Percentiles rank a stretch among this genome's conserved stretches.
phyloP scores from a whole-genome alignment of 1,284 basidiomycete genomes.

The Cryptococcus sp. region DNA sequence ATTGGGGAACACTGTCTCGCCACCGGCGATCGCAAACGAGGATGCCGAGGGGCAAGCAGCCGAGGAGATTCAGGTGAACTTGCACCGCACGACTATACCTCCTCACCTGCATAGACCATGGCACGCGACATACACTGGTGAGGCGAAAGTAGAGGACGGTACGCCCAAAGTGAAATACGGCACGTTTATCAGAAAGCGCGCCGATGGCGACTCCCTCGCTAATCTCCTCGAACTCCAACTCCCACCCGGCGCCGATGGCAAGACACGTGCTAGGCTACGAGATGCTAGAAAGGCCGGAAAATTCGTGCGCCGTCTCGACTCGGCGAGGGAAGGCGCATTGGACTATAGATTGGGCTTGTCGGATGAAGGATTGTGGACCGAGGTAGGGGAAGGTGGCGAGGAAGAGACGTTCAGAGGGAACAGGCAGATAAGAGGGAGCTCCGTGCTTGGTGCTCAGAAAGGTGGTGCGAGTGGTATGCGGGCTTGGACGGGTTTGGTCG shows the following conservation, averaged over 20 bases:
- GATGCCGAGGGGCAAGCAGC: neutral
- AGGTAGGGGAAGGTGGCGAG: constrained; percentile 61
- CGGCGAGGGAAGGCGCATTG: constrained; percentile 69
- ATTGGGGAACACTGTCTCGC: constrained; percentile 9
- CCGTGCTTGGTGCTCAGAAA: constrained; percentile 43
- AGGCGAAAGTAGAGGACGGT: constrained; percentile 16
- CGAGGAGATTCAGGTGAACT: constrained; percentile 7
- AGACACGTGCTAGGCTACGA: constrained; percentile 58
- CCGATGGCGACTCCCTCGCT: constrained; percentile 28
- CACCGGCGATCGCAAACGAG: neutral
- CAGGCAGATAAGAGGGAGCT: constrained; percentile 55
- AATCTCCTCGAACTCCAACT: constrained; percentile 47
- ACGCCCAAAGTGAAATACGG: constrained; percentile 47
- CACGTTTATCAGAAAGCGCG: constrained; percentile 33
- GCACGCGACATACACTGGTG: constrained; percentile 50
- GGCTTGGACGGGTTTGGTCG: constrained; percentile 73
- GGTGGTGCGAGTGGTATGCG: constrained; percentile 58
- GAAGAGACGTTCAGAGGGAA: constrained; percentile 58
- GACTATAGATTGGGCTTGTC: constrained; percentile 64
- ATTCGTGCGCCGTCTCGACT: constrained; percentile 62
- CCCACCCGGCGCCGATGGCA: constrained; percentile 57
- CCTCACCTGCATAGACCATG: constrained; percentile 50
- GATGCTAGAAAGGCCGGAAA: constrained; percentile 61
- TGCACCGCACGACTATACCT: constrained; percentile 45
- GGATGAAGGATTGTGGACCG: constrained; percentile 45